Base-by-base conservation (phyloP, 129 eudicot genomes). In the Sambucus nigra region DNA sequence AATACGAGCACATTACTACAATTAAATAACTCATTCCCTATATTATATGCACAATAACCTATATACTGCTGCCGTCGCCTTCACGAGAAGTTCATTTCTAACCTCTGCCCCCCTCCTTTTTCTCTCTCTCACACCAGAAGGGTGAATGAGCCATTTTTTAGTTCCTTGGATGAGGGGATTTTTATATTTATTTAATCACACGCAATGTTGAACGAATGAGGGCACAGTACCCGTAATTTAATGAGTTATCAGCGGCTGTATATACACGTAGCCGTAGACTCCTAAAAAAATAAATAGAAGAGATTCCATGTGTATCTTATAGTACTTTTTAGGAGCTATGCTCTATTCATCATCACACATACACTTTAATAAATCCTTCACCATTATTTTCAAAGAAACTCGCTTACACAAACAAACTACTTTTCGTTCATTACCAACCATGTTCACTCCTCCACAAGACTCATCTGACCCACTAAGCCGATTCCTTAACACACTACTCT, bases 51-150 rank as follows among this genome's bases (percentile, higher is more conserved):
- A 64, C 42, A 33, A 2, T 24, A 40, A 57, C 49, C 59, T 57
- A 63, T 9, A 3, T 31, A 35, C 53, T 48, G 56, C 70, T 80
- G 85, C 88, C 88, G 88, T 84, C 80, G 78, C 77, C 82, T 80
- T 80, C 94, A 73, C 94, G 94, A 77, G 84, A 67, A 83, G 72
- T 42, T n/a, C 48, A 42, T 42, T 15, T 31, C 38, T 11, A 31
- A 6, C 38, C 10, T 11, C 1, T 31, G 4, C 10, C 1, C 38
- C 38, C 10, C 10, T 31, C 20, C n/a, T 40, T 14, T 14, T 14
- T 0, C 46, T 40, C 46, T 7, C 46, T 76, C 49, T 55, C 62
- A 31, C 46, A 40, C 60, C 16, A 40, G 4, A 40, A 10, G 10
- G 38, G 38, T 63, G 55, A 67, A 68, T 55, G 25, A 69, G 60